phyloP scores from a whole-genome alignment of 1,284 basidiomycete species.

The Hemileia vastatrix region DNA sequence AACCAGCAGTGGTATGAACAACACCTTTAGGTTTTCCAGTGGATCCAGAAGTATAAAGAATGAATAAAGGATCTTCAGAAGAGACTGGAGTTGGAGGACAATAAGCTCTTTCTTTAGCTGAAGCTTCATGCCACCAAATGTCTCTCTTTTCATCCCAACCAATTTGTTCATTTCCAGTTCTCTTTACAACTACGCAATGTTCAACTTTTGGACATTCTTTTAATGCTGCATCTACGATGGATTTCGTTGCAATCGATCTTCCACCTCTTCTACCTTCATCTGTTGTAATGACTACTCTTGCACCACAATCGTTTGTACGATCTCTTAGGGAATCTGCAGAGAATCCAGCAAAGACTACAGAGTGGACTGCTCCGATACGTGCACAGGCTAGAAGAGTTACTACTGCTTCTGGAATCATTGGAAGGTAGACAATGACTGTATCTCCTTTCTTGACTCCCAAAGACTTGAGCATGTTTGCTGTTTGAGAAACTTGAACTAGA shows the following conservation, averaged over 20 bases:
- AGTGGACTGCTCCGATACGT: conserved; percentile 91
- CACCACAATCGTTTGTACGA: conserved; percentile 79
- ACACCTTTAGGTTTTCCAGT: conserved; percentile 96
- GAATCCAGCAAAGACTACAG: conserved; percentile 98
- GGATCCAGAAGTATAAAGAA: conserved; percentile 87
- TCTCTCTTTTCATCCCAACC: conserved; percentile 75
- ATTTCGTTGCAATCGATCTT: conserved; percentile 89
- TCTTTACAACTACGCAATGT: conserved; percentile 77
- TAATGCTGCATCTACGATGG: conserved; percentile 80
- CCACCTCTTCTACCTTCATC: conserved; percentile 93
- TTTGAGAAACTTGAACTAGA: conserved; percentile 72
- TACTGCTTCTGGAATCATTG: conserved; percentile 57
- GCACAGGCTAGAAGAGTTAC: conserved; percentile 95
- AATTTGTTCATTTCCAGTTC: conserved; percentile 76
- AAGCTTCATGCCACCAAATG: conserved; percentile 93
- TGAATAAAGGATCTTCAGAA: conserved; percentile 90
- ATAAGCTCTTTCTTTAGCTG: conserved; percentile 71
- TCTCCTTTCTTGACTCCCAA: conserved; percentile 94
- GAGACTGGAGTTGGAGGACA: conserved; percentile 78
- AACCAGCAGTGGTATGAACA: conserved; percentile 76
- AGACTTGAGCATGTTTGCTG: conserved; percentile 83
- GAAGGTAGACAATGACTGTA: conserved; percentile 71
- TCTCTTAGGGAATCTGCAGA: conserved; percentile 89
- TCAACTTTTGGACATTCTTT: conserved; percentile 79
- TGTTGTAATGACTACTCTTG: conserved; percentile 80